phyloP scores from a whole-genome alignment of 768 basidiomycete genomes.

The Piloderma croceum region DNA sequence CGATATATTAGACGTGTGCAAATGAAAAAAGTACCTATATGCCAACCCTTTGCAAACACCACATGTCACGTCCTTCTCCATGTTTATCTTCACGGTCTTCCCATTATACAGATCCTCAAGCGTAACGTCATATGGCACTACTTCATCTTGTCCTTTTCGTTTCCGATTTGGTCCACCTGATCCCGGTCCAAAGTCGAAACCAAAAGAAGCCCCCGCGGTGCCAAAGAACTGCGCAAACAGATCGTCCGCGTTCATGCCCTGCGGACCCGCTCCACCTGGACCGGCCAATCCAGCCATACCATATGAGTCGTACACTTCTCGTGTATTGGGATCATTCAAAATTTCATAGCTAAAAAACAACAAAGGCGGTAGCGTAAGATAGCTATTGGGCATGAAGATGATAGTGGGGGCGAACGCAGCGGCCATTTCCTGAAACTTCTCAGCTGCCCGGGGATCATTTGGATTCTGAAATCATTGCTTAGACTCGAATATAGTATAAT shows the following conservation, averaged over 20 bases:
- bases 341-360: conserved; percentile 65
- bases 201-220: conserved; percentile 43
- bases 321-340: conserved; percentile 60
- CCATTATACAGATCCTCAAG: conserved; percentile 93
- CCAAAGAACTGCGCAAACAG: conserved; percentile 74
- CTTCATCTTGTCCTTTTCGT: conserved; percentile 63
- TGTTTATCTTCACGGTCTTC: conserved; percentile 79
- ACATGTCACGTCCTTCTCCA: conserved; percentile 84
- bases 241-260: conserved; percentile 56
- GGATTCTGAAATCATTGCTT: conserved; percentile 53
- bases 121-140: conserved; percentile 77
- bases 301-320: conserved; percentile 66
- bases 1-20: conserved; percentile 8
- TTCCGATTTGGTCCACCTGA: conserved; percentile 37
- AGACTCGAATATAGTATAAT: not conserved
- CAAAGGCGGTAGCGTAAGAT: conserved; percentile 11
- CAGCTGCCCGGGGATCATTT: conserved; percentile 77
- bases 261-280: conserved; percentile 36
- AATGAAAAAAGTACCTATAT: conserved; percentile 4
- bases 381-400: conserved; percentile 1
- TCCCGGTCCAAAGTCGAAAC: conserved; percentile 49
- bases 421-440: conserved; percentile 84
- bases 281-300: conserved; percentile 67
- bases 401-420: conserved; percentile 57
- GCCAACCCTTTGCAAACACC: conserved; percentile 71